Evolutionary conservation across 2,329 filamentous ascomycete species (phyloP), one percentile per base, ranked within the genome.

Genomic region (Aspergillus floridensis): DNA sequence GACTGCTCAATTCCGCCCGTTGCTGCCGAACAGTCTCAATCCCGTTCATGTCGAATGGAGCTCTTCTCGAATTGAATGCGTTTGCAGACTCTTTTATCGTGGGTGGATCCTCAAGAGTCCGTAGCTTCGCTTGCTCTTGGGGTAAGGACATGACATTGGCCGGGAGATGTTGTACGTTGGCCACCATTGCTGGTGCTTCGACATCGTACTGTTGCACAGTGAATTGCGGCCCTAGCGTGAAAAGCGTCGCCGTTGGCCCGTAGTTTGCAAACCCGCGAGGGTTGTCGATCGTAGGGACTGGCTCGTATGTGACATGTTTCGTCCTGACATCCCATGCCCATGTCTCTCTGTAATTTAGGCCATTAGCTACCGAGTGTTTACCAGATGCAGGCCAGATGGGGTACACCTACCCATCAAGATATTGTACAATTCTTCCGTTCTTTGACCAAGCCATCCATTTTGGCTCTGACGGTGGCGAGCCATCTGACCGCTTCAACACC

Each of bases 371-470:
- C 10, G 16, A 19, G 6, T 11, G 16, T 12, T 31, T 5, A 1
- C n/a, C 19, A 35, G 14, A n/a, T 24, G 16, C 56, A 55, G 44
- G 38, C 2, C 22, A 14, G 6, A 5, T 5, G 1, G 14, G 49
- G 24, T 10, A 24, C 57, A 86, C 91, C 80, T 82, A 96, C 93
- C 88, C 87, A 76, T 97, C 92, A 5, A 91, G 90, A 76, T 88
- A 93, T 76, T 99, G 95, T 64, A 99, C 87, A 65, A 99, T 92
- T 66, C 93, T 89, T 44, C 95, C 95, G 79, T 96, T 98, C 78
- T 97, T 98, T 0, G 95, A 98, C 95, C 95, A 99, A 21, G 88
- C 90, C 82, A 97, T 93, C 95, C 95, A 99, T 73, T 96, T 96
- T 41, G 91, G 89, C 1, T 92, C 92, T 2, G 86, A 79, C 35